phyloP scores from a whole-genome alignment of 768 basidiomycete species.

The Coprinellus aureogranulatus region DNA sequence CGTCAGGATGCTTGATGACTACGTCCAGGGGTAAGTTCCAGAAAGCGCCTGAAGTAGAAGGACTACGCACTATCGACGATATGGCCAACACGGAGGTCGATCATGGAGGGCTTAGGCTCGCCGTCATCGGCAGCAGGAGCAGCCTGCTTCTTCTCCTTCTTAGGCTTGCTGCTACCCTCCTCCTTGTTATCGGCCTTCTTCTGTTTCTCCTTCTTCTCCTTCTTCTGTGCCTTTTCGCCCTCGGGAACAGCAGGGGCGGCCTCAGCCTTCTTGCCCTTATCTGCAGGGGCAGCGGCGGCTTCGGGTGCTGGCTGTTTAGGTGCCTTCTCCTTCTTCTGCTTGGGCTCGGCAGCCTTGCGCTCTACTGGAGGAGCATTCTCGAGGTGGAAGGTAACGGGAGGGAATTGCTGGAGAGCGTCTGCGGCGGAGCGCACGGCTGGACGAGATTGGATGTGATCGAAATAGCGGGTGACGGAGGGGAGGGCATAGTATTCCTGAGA shows the following conservation, averaged over 20 bases:
- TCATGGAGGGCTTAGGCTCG: conserved; percentile 93
- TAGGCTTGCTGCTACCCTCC: conserved; percentile 39
- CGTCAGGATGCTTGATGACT: conserved; percentile 97
- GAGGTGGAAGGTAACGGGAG: conserved; percentile 65
- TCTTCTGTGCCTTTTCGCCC: conserved; percentile 40
- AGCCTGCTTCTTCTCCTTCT: conserved; percentile 39
- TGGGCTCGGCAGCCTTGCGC: conserved; percentile 59
- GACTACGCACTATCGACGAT: conserved; percentile 77
- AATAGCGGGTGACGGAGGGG: conserved; percentile 88
- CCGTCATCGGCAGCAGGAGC: conserved; percentile 60
- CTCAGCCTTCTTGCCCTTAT: conserved; percentile 13
- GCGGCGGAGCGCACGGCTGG: conserved; percentile 46
- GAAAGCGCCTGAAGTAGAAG: not conserved
- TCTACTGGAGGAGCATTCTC: conserved; percentile 71
- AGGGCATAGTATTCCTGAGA: conserved; percentile 73
- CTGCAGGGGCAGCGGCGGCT: conserved; percentile 14
- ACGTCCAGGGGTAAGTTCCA: conserved; percentile 6
- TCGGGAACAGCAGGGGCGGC: conserved; percentile 12
- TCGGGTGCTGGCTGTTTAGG: conserved; percentile 29
- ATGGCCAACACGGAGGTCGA: conserved; percentile 91
- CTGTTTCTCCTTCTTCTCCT: conserved; percentile 62
- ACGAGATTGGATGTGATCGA: conserved; percentile 73
- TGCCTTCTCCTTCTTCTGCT: conserved; percentile 77
- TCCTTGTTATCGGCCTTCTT: conserved; percentile 36
- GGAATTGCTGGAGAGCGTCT: conserved; percentile 57